These are phyloP conservation scores for Citrus reticulata DNA, from an alignment of 345 rosid species.

Conservation along the genomic window DNA sequence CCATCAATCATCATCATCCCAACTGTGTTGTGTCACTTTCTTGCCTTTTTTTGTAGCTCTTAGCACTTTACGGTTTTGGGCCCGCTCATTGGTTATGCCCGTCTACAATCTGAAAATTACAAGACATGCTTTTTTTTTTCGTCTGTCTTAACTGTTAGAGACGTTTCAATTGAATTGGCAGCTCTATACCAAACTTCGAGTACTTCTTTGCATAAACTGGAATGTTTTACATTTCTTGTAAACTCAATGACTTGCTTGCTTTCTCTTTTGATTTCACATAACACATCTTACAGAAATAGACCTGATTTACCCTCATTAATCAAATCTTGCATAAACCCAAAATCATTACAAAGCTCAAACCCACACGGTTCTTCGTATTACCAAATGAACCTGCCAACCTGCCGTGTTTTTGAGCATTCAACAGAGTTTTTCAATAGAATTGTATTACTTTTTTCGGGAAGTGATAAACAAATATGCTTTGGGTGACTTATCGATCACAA, in stretches of 20 bases:
- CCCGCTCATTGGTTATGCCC: background rate
- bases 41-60: background rate
- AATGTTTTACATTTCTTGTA: background rate
- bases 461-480: background rate
- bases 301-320: background rate
- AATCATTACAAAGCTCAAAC: background rate
- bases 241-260: background rate
- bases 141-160: no score
- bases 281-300: background rate
- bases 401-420: no score
- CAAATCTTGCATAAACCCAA: background rate
- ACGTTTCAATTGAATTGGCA: background rate
- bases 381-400: no score
- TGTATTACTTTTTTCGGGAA: background rate
- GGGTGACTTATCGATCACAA: background rate
- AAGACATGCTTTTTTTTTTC: background rate
- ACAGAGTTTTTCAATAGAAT: no score
- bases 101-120: background rate
- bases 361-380: background rate
- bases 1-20: constrained; percentile 2
- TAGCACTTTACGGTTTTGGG: background rate
- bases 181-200: background rate
- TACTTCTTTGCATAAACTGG: background rate
- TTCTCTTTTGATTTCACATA: background rate
- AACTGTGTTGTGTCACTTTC: background rate